A percentile compares a stretch with the other conserved stretches of the same genome.
Evolutionary conservation across 495 filamentous ascomycete genomes (phyloP).

Genomic region (Podospora tetraspora): DNA sequence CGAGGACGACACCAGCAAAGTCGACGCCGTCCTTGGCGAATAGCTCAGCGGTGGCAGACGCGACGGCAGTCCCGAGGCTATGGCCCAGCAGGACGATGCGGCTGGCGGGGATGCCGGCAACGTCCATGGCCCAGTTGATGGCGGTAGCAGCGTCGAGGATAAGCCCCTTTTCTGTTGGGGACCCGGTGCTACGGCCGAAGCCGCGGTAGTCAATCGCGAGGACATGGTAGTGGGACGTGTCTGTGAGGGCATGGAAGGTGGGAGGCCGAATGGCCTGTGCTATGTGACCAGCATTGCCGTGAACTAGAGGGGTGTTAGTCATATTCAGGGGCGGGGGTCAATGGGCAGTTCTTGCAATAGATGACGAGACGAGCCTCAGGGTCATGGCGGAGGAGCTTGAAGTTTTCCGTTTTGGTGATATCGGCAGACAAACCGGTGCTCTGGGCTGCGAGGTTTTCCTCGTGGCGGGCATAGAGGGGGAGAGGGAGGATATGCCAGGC

Average conservation of each 20-base stretch:
- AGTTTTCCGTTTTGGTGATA: constrained; percentile 50
- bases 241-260: constrained; percentile 58
- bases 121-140: constrained; percentile 63
- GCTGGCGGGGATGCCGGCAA: constrained; percentile 58
- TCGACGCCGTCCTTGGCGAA: constrained; percentile 47
- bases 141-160: constrained; percentile 71
- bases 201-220: constrained; percentile 83
- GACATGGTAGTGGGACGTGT: constrained; percentile 54
- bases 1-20: constrained; percentile 67
- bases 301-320: constrained; percentile 27
- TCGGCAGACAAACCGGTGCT: constrained; percentile 46
- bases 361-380: constrained; percentile 57
- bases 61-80: constrained; percentile 82
- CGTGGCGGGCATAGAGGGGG: constrained; percentile 55
- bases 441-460: constrained; percentile 46
- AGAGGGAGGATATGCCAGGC: constrained; percentile 70
- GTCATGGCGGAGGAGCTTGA: constrained; percentile 58
- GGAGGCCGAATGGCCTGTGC: constrained; percentile 57
- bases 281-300: constrained; percentile 60
- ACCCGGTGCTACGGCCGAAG: constrained; percentile 74
- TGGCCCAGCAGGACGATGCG: constrained; percentile 82
- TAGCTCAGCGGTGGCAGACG: constrained; percentile 62
- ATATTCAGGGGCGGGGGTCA: constrained; percentile 6
- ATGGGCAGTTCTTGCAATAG: constrained; percentile 36
- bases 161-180: constrained; percentile 74